Base-by-base conservation (phyloP, 2,329 filamentous ascomycete species). In the Exophiala sideris region DNA sequence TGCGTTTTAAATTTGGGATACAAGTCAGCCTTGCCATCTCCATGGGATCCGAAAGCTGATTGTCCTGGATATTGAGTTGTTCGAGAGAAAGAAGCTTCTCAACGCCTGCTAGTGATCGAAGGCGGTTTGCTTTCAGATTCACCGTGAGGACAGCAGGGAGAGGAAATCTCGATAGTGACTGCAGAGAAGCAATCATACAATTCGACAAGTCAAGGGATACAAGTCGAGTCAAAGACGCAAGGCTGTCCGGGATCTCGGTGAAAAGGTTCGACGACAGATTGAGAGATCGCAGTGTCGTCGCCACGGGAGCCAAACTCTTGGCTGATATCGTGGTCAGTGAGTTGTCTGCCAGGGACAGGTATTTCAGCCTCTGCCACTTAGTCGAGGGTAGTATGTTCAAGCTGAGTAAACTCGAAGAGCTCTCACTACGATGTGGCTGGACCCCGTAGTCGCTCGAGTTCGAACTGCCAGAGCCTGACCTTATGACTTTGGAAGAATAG, bases 161-260 rank as follows among this genome's bases (percentile, higher is more conserved):
- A 10, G 94, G 90, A 65, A 87, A 94, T 59, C 88, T 85, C 2
- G 85, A 85, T 39, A 99, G 77, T 1, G 92, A 96, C 65, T 95
- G 88, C 52, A 99, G 78, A 12, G 91, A 94, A 64, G 92, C 89
- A 59, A 99, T 97, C 91, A 97, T 96, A 78, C 92, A 97, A 66
- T 95, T 88, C 3, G 92, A 95, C 21, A 99, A 79, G 66, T 99
- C 97, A 50, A 99, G 76, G 20, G 94, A 91, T 60, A 91, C 85
- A n/a, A 99, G 80, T 24, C 90, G 87, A 16, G 90, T 91, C 54
- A 99, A 77, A 8, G 84, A 88, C 10, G 91, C 87, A 53, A 99
- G 76, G 65, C 89, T 94, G 69, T 97, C 94, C 1, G 94, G 94
- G 50, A 97, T 87, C 69, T 96, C 89, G n/a, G 84, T 85, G 70